Evolutionary conservation across 2,329 filamentous ascomycete species (phyloP).

Genomic region (Hymenotorrendiella dingleyae): DNA sequence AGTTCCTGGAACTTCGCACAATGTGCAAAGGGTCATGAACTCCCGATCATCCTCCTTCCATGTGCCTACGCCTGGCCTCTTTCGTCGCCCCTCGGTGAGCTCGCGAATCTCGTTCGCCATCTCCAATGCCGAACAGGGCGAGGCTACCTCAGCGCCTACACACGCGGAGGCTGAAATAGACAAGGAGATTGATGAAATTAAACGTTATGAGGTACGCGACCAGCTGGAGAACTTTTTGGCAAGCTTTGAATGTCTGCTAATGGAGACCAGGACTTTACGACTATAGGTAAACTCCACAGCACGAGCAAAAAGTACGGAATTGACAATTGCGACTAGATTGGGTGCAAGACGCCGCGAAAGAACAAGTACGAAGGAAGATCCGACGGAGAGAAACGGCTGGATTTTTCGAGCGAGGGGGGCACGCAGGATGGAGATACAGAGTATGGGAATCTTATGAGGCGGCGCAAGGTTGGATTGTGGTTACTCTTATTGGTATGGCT

Average conservation of each 20-base stretch:
- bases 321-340: constrained; percentile 60
- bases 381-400: constrained; percentile 66
- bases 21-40: constrained; percentile 28
- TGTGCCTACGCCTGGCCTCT: constrained; percentile 20
- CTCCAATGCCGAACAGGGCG: constrained; percentile 58
- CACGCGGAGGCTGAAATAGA: constrained; percentile 67
- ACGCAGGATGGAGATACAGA: constrained; percentile 71
- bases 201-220: constrained; percentile 73
- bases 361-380: constrained; percentile 75
- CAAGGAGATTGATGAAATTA: constrained; percentile 96
- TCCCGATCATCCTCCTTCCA: constrained; percentile 30
- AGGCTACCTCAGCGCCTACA: constrained; percentile 43
- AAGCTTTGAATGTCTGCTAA: constrained; percentile 9
- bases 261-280: constrained; percentile 72
- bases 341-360: constrained; percentile 94
- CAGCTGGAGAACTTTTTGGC: constrained; percentile 4
- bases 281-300: constrained; percentile 62
- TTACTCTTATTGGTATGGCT: constrained; percentile 70
- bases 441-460: constrained; percentile 88
- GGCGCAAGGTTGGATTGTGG: constrained; percentile 95
- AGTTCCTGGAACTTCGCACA: no score
- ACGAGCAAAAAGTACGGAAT: constrained; percentile 16
- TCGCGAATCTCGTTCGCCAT: constrained; percentile 60
- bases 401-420: constrained; percentile 60
- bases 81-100: constrained; percentile 23